Base-by-base conservation (phyloP, 192 early-diverging fungal species). In the Linnemannia exigua region DNA sequence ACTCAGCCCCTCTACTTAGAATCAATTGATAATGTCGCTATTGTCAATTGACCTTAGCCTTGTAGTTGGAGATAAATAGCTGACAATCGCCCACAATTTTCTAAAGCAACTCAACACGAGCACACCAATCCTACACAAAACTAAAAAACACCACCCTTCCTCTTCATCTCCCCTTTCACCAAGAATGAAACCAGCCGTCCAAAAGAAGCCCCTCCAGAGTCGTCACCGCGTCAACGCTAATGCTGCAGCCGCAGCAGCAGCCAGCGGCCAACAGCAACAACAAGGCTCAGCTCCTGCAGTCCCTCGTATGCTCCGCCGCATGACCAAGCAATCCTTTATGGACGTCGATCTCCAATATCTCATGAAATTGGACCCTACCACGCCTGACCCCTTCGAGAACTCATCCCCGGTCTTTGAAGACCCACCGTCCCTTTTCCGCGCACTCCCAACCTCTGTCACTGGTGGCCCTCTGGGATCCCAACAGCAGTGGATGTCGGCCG, bases 321-420 rank as follows among this genome's bases (percentile, higher is more conserved):
- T 67, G 54, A 86, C 84, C 36, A 86, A 86, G 70, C 84, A 86
- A 58, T 86, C 84, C 47, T 86, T 86, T 52, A 86, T 86, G 84
- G 84, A 86, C 25, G 77, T 86, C 8, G 84, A 86, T 47, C 78
- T 86, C 41, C 78, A 79, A 19, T 86, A 86, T 28, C 84, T 86
- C 17, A 86, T 86, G 84, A 77, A 67, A 2, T 70, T 80, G 3
- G 84, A 86, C 19, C 78, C 84, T 7, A 58, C 84, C 1, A 86
- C 84, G 3, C 79, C 73, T 2, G 84, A 86, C 69, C 84, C 84
- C 0, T 86, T 86, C 28, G 84, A 79, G 66, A 80, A 86, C 78
- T 86, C 84, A 4, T 86, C 84, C 17, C 61, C 84, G 11, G 69
- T 86, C 51, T 79, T 86, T 52, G 77, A 76, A 37, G 84, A 86